Base-by-base conservation (phyloP, 768 basidiomycete genomes). In the Pleurotus platypus region DNA sequence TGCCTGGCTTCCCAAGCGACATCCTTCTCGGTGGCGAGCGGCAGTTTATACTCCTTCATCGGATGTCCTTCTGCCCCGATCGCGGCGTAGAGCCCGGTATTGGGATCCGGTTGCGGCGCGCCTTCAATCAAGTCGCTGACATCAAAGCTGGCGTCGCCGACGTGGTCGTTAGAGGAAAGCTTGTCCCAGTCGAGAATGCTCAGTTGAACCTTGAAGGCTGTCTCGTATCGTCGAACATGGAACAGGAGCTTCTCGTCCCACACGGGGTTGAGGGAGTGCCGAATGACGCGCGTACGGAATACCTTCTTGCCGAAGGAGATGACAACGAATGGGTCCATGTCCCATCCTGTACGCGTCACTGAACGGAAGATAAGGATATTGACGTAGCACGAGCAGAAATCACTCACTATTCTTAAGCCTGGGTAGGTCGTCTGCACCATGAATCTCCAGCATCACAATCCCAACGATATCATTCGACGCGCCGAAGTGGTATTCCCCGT, bases 311-410 rank as follows among this genome's bases (percentile, higher is more conserved):
- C 92, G 61, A 99, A 99, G 3, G 92, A 93, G 61, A 95, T 82
- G 60, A 99, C 94, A 18, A 92, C 90, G 66, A 98, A 98, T 0
- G 95, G 94, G 64, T 98, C 94, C 94, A 98, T 97, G 67, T 98
- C 95, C 82, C 87, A 94, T 0, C 90, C 91, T 0, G 84, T 90
- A 35, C 89, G 84, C 1, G 87, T 92, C 84, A 92, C 90, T 91
- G 56, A 13, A 2, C 9, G 49, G 40, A 39, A 57, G 38, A 55
- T 56, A 49, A 48, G 20, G 18, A 16, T 15, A 60, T 37, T 51
- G 38, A 37, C 48, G 39, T 46, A 47, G 13, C 35, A 13, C 5
- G 9, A 9, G 58, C 7, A 22, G 7, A 59, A 48, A 60, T 50
- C 15, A 82, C 91, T 59, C 55, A 95, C 94, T 89, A 63, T 97